Conservation (phyloP, 2,329 filamentous ascomycete genomes). For the Fusarium beomiforme region DNA sequence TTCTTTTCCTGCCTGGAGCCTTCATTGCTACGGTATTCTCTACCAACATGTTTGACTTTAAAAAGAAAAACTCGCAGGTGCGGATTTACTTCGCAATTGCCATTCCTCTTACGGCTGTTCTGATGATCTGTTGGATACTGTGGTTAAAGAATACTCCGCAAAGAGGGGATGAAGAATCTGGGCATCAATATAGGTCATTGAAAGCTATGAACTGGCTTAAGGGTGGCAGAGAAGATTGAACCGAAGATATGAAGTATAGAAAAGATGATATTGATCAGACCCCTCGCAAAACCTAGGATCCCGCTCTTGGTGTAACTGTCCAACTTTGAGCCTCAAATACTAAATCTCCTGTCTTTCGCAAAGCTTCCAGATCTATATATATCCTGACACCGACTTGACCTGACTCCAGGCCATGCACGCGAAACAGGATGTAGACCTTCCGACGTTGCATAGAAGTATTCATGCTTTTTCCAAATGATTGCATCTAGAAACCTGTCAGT, state of each 20-base stretch:
- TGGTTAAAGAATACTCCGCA: not conserved
- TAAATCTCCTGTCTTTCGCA: not conserved
- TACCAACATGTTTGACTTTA: not conserved
- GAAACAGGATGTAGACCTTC: not conserved
- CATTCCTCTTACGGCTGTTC: accelerated
- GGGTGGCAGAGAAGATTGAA: not conserved
- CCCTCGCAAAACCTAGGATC: not conserved
- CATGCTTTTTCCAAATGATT: not conserved
- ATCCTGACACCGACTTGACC: not conserved
- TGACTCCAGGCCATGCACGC: not conserved
- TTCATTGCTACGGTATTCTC: not conserved
- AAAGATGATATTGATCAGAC: not conserved
- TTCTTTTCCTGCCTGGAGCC: not conserved
- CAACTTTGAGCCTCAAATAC: not conserved
- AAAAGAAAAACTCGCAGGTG: not conserved
- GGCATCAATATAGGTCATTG: accelerated
- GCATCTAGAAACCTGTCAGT: not conserved
- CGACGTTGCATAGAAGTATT: not conserved
- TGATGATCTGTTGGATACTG: not conserved
- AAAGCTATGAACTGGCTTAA: not conserved
- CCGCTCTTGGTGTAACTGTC: not conserved
- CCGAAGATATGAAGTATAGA: accelerated
- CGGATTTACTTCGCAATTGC: not conserved
- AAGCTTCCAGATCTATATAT: not conserved
- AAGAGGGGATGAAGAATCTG: not conserved